These are phyloP conservation scores for Aspergillus cejpii DNA, from an alignment of 2,329 filamentous ascomycete species.

Conservation along the genomic window DNA sequence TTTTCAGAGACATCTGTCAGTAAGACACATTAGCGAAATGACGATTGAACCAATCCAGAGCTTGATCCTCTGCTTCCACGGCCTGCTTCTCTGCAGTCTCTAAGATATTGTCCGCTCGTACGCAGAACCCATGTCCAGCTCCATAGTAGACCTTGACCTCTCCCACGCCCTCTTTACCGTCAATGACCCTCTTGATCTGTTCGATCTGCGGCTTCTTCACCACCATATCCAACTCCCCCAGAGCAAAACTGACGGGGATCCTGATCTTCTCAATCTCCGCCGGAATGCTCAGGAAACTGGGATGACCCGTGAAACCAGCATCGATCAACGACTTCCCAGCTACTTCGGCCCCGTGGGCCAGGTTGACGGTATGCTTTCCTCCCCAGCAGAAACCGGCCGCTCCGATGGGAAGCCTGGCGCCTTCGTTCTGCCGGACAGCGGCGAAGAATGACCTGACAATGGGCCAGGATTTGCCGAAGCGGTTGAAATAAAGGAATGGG, in stretches of 20 bases:
- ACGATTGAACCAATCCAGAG: conserved; percentile 17
- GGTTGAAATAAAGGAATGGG: conserved; percentile 24
- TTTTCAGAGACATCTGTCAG: too few relatives aligned
- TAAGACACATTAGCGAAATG: conserved; percentile 9
- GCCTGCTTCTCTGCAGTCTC: conserved; percentile 21
- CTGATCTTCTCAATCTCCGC: conserved; percentile 38
- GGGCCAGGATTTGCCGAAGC: conserved; percentile 25
- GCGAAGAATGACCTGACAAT: conserved; percentile 37
- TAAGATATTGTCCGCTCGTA: conserved; percentile 20
- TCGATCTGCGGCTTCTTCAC: conserved; percentile 16
- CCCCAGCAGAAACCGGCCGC: conserved; percentile 60
- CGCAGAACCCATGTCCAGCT: conserved; percentile 26
- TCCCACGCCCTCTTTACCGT: conserved; percentile 12
- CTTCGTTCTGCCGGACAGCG: conserved; percentile 29
- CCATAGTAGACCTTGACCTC: conserved; percentile 23
- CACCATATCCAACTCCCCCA: conserved; percentile 18
- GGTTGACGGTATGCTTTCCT: conserved; percentile 49
- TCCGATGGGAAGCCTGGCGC: conserved; percentile 41
- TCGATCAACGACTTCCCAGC: conserved; percentile 41
- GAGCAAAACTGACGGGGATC: conserved; percentile 20
- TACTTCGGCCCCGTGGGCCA: conserved; percentile 37
- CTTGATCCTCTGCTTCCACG: conserved; percentile 23
- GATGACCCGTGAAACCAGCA: conserved; percentile 50
- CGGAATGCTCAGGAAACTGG: conserved; percentile 45
- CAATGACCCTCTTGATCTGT: conserved; percentile 19